Percentiles rank a stretch among this genome's conserved stretches.
Evolutionary conservation across 2,329 filamentous ascomycete genomes (phyloP).

Genomic region (Alternaria sp.): DNA sequence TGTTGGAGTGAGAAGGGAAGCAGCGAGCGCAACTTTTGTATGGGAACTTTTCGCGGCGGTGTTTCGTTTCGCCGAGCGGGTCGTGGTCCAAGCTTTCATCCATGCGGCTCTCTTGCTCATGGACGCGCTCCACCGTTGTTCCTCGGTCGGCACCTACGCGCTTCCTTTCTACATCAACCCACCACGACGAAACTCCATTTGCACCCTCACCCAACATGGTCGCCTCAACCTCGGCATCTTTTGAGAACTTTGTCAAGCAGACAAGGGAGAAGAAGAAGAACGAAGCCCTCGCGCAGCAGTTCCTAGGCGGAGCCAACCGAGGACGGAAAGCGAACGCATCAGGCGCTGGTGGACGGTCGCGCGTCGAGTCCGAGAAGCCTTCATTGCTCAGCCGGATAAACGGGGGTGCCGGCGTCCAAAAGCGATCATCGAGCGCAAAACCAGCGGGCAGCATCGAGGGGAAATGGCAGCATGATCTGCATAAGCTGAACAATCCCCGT

Average conservation of each 20-base stretch:
- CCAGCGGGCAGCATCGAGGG: conserved; percentile 67
- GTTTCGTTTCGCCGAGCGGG: conserved; percentile 28
- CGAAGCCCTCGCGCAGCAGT: conserved; percentile 73
- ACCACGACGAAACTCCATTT: background rate
- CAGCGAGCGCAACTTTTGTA: conserved; percentile 27
- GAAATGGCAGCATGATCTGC: conserved; percentile 77
- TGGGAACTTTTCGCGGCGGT: conserved; percentile 33
- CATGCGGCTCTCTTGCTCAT: conserved; percentile 9
- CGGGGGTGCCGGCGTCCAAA: conserved; percentile 72
- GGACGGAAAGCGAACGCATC: conserved; percentile 65
- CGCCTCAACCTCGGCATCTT: conserved; percentile 29
- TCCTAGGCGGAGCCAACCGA: conserved; percentile 68
- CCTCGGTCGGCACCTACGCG: conserved; percentile 10
- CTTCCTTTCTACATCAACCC: background rate
- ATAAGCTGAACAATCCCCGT: conserved; percentile 57
- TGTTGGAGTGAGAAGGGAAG: conserved; percentile 27
- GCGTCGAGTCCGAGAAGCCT: conserved; percentile 58
- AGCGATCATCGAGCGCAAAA: conserved; percentile 59
- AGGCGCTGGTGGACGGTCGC: conserved; percentile 57
- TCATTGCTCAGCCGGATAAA: conserved; percentile 74
- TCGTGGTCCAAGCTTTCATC: conserved; percentile 13
- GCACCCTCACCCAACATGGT: conserved; percentile 26
- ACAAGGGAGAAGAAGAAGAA: conserved; percentile 74
- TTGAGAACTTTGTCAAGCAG: conserved; percentile 46
- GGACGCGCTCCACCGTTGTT: conserved; percentile 22